These are phyloP conservation scores for Lasiodiplodia sp. DNA, from an alignment of 2,329 filamentous ascomycete species.

Conservation along the genomic window DNA sequence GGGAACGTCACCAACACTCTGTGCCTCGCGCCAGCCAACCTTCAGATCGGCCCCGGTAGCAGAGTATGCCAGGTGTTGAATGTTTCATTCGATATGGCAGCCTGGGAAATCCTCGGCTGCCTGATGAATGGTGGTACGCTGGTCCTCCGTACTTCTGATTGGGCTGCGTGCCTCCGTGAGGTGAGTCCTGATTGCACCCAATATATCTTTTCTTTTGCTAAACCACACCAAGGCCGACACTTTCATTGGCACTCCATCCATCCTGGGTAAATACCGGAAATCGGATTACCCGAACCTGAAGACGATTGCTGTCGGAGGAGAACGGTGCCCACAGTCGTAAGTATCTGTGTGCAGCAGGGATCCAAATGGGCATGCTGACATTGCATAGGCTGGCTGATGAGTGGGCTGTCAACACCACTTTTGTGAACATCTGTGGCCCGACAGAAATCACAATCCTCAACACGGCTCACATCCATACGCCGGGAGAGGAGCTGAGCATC, in stretches of 20 bases:
- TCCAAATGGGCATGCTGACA: neutral
- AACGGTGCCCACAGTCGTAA: constrained; percentile 58
- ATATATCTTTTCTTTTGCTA: neutral
- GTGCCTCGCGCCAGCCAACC: constrained; percentile 58
- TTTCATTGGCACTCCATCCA: constrained; percentile 63
- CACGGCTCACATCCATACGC: constrained; percentile 60
- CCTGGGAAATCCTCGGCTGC: constrained; percentile 66
- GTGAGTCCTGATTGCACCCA: constrained; percentile 40
- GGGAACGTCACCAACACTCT: constrained; percentile 63
- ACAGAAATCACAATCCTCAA: constrained; percentile 68
- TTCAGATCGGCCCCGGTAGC: constrained; percentile 59
- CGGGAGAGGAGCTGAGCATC: constrained; percentile 59
- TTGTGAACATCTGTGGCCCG: constrained; percentile 64
- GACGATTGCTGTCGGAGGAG: constrained; percentile 63
- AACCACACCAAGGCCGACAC: constrained; percentile 54
- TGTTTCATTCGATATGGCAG: constrained; percentile 68
- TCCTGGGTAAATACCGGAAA: constrained; percentile 59
- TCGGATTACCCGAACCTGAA: constrained; percentile 59
- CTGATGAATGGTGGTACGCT: constrained; percentile 66
- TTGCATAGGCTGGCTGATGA: constrained; percentile 59
- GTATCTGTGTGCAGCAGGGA: constrained; percentile 24
- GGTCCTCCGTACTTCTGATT: constrained; percentile 59
- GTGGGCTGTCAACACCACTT: constrained; percentile 55
- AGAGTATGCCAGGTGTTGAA: constrained; percentile 64
- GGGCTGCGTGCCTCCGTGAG: constrained; percentile 56